These are phyloP conservation scores for Daedalea quercina DNA, from an alignment of 768 basidiomycete genomes.

Conservation along the genomic window DNA sequence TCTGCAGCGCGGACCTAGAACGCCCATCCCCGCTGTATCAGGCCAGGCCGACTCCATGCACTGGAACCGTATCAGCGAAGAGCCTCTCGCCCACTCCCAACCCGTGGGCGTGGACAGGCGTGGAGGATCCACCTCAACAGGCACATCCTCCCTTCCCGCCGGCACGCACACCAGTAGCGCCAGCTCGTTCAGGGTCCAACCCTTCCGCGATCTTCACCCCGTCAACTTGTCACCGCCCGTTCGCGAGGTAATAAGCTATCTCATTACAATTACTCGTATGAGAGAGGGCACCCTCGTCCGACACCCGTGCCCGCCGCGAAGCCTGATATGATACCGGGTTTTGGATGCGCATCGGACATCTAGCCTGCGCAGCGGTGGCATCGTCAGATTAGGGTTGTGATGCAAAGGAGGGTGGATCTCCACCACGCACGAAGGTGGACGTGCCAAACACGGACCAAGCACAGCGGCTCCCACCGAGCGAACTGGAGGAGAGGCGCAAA, in stretches of 20 bases:
- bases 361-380: neutral
- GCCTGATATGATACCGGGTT: too few relatives aligned
- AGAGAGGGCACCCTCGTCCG: too few relatives aligned
- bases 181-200: neutral
- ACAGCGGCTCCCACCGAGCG: neutral
- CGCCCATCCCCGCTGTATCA: neutral
- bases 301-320: too few relatives aligned
- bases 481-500: neutral
- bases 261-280: too few relatives aligned
- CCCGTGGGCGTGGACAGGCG: neutral
- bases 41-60: neutral
- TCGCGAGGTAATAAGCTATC: neutral
- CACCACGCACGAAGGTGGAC: neutral
- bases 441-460: neutral
- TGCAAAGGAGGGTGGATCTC: neutral
- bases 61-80: constrained; percentile 1
- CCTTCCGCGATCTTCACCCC: constrained; percentile 1
- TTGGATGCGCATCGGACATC: too few relatives aligned
- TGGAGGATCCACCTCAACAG: neutral
- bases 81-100: neutral
- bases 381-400: neutral
- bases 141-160: constrained; percentile 2
- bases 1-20: neutral
- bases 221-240: neutral
- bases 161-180: neutral